Percentiles rank a stretch among this genome's conserved stretches.
Conservation (phyloP, 495 filamentous ascomycete genomes). For the Staphylotrichum longicolle region DNA sequence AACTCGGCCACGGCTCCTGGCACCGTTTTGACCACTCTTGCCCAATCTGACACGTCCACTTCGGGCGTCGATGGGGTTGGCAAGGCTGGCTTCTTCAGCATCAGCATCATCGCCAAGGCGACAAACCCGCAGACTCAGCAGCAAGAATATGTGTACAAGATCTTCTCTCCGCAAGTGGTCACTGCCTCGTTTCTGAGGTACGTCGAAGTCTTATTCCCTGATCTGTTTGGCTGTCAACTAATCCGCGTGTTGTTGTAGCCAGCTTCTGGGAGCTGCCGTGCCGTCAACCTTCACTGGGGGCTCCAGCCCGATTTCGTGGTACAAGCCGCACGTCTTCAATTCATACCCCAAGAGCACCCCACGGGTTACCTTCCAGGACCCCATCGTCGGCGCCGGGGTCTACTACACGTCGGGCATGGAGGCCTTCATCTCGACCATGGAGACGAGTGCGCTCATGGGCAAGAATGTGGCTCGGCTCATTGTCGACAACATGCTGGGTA, state of each 20-base stretch:
- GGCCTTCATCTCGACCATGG: slow-evolving; percentile 95
- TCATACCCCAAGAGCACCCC: slow-evolving; percentile 83
- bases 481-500: slow-evolving; percentile 50
- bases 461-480: slow-evolving; percentile 87
- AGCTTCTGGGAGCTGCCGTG: slow-evolving; percentile 47
- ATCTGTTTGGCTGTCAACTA: neutral
- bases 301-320: slow-evolving; percentile 67
- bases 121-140: slow-evolving; percentile 52
- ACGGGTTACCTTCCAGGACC: slow-evolving; percentile 82
- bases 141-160: slow-evolving; percentile 87
- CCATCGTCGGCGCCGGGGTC: slow-evolving; percentile 61
- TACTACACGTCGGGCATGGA: slow-evolving; percentile 96
- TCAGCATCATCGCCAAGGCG: slow-evolving; percentile 70
- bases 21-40: slow-evolving; percentile 79
- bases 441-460: slow-evolving; percentile 93
- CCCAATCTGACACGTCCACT: slow-evolving; percentile 49
- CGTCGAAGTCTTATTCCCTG: slow-evolving; percentile 10
- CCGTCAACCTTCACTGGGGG: slow-evolving; percentile 37
- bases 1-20: slow-evolving; percentile 56
- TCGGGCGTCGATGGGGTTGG: slow-evolving; percentile 58
- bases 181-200: slow-evolving; percentile 60
- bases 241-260: slow-evolving; percentile 5
- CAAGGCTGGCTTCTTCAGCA: slow-evolving; percentile 77
- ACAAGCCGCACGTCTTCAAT: slow-evolving; percentile 66
- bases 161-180: slow-evolving; percentile 77